Base-by-base conservation (phyloP, 2,329 filamentous ascomycete species). In the Drechmeria coniospora region DNA sequence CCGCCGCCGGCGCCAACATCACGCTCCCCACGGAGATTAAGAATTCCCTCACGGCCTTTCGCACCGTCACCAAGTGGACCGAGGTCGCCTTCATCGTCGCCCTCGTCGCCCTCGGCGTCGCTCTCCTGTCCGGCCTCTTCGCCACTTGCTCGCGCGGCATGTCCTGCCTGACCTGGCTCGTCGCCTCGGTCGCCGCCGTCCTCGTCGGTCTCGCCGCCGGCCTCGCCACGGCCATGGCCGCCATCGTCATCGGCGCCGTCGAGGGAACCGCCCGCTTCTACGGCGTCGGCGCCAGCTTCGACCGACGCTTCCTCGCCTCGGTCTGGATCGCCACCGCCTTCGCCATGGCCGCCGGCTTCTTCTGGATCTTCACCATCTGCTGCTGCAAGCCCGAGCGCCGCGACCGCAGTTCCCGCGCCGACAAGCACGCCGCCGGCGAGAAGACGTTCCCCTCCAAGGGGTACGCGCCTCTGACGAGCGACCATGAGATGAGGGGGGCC, bases 341-440 rank as follows among this genome's bases (percentile, higher is more conserved):
- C 48, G 76, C 78, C 35, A 49, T 90, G 19, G 80, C 54, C 23
- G 77, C 79, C 6, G 72, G 70, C 37, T 56, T 93, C 48, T 94
- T 95, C 76, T 95, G 90, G 87, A 59, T 86, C 46, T 72, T 92
- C 52, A 82, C 75, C 53, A 69, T 79, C 45, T 95, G 87, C 76
- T 95, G 86, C 72, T 93, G 86, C 41, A 81, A 82, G 42, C 53
- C 53, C 10, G 53, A 56, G 31, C 36, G 35, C 30, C 39, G 42
- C 36, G 36, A 36, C 32, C 36, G 42, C 38, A 52, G 15, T 17
- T 24, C 20, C 24, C 50, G 49, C 36, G 41, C 49, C 37, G 29
- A 36, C 35, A 47, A 45, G 43, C 44, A 48, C 36, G 38, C 40
- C 26, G 57, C 63, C 33, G 48, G 44, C 48, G 67, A 72, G 58